A percentile compares a stretch with the other conserved stretches of the same genome.
These are phyloP conservation scores for Neonectria ditissima DNA, from an alignment of 2,329 filamentous ascomycete species.

Conservation along the genomic window DNA sequence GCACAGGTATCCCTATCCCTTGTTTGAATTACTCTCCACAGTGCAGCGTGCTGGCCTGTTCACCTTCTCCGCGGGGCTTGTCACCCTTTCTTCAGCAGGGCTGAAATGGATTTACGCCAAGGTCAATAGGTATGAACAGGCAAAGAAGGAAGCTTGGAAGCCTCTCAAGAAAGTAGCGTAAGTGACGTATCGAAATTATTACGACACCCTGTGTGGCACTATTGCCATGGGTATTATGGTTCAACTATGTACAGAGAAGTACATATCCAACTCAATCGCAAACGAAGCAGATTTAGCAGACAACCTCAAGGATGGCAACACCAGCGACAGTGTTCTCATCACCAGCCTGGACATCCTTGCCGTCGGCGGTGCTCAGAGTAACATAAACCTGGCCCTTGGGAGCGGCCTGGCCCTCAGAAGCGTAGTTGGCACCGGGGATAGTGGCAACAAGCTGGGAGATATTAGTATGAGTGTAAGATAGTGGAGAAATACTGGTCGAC, in stretches of 20 bases:
- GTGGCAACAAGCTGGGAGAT: constrained; percentile 30
- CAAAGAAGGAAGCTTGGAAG: constrained; percentile 46
- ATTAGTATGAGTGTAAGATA: background rate
- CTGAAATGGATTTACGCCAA: constrained; percentile 78
- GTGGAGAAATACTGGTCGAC: constrained; percentile 15
- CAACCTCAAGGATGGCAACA: constrained; percentile 49
- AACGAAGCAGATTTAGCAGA: background rate
- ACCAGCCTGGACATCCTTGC: constrained; percentile 36
- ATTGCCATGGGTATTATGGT: background rate
- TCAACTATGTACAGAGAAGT: constrained; percentile 9
- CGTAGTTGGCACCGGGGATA: constrained; percentile 26
- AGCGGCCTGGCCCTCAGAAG: constrained; percentile 19
- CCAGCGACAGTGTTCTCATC: constrained; percentile 51
- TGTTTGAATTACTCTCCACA: constrained; percentile 78
- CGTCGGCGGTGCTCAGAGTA: constrained; percentile 51
- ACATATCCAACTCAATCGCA: background rate
- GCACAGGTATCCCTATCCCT: constrained; percentile 83
- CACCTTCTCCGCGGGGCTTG: constrained; percentile 73
- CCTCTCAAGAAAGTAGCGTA: constrained; percentile 50
- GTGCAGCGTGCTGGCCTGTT: constrained; percentile 77
- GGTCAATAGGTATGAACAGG: constrained; percentile 68
- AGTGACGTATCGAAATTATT: constrained; percentile 4
- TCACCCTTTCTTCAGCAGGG: constrained; percentile 76
- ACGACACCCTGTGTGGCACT: background rate
- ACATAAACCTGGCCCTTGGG: constrained; percentile 50